Conservation (phyloP, 306 rosid species). For the Chamaecrista fasciculata region DNA sequence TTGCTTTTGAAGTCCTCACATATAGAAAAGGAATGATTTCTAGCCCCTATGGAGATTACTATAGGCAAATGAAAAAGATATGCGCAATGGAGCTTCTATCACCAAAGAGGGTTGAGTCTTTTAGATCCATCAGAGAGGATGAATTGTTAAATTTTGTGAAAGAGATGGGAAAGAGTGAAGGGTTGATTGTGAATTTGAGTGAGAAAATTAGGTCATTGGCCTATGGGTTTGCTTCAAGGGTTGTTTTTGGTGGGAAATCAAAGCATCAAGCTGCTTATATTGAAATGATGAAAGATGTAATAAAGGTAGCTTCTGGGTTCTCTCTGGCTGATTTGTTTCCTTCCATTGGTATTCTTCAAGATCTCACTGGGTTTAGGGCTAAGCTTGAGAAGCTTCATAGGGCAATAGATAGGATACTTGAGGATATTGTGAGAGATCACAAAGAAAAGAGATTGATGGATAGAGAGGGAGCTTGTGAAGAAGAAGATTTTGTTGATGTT, state of each 20-base stretch:
- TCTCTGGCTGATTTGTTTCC: constrained; percentile 34
- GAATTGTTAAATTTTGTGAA: constrained; percentile 28
- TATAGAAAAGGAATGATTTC: constrained; percentile 24
- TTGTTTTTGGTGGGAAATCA: constrained; percentile 29
- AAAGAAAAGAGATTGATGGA: neutral
- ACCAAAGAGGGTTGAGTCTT: constrained; percentile 24
- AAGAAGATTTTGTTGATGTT: constrained; percentile 36
- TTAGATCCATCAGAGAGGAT: constrained; percentile 16
- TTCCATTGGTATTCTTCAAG: constrained; percentile 26
- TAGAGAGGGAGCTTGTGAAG: neutral
- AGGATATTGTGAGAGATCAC: constrained; percentile 28
- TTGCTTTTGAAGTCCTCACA: neutral
- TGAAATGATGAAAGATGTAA: constrained; percentile 8
- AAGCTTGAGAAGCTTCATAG: constrained; percentile 25
- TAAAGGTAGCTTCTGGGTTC: constrained; percentile 16
- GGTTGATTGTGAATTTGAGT: constrained; percentile 25
- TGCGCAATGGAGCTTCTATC: constrained; percentile 29
- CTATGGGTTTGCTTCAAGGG: constrained; percentile 26
- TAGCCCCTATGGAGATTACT: constrained; percentile 29
- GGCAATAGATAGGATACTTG: constrained; percentile 36
- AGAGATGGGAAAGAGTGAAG: constrained; percentile 27
- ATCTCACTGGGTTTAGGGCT: constrained; percentile 27
- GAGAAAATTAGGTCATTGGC: constrained; percentile 9
- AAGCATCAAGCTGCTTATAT: constrained; percentile 32
- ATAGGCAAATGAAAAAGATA: constrained; percentile 35